Evolutionary conservation across 1,139 yeast genomes (phyloP).

Genomic region (Nakaseomyces glabratus): DNA sequence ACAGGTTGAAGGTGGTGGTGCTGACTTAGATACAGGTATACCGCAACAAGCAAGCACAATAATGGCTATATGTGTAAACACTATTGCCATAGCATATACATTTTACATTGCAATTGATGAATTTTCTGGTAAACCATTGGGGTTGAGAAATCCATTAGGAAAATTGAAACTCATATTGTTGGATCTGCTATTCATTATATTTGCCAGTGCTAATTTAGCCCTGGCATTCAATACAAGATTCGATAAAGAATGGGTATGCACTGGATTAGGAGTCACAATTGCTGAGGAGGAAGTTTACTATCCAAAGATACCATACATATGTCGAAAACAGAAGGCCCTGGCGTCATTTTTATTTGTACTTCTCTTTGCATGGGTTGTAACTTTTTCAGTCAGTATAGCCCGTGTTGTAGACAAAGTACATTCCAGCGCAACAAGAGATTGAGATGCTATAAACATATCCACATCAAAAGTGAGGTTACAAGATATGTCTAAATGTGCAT

Average conservation of each 20-base stretch:
- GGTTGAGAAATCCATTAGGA: conserved; percentile 59
- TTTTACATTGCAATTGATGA: conserved; percentile 83
- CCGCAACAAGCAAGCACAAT: conserved; percentile 82
- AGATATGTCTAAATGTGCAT: no score
- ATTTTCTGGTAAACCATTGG: conserved; percentile 83
- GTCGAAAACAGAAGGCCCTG: conserved; percentile 71
- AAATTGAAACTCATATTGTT: conserved; percentile 69
- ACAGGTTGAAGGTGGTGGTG: conserved; percentile 29
- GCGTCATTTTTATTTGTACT: conserved; percentile 72
- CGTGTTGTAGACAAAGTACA: conserved; percentile 70
- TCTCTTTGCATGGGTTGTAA: conserved; percentile 72
- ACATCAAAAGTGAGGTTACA: no score
- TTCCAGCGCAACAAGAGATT: conserved; percentile 1
- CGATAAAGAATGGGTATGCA: conserved; percentile 80
- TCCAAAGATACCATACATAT: conserved; percentile 39
- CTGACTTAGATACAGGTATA: no score
- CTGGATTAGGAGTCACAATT: conserved; percentile 20
- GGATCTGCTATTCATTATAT: conserved; percentile 81
- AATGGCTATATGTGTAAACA: conserved; percentile 82
- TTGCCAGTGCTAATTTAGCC: conserved; percentile 83
- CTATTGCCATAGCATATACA: conserved; percentile 68
- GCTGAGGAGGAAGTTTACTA: conserved; percentile 12
- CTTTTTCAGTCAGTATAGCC: conserved; percentile 73
- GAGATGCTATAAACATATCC: no score
- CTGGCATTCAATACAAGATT: conserved; percentile 75